These are phyloP conservation scores for Hygrocybe punicea DNA, from an alignment of 768 basidiomycete genomes.

Conservation along the genomic window DNA sequence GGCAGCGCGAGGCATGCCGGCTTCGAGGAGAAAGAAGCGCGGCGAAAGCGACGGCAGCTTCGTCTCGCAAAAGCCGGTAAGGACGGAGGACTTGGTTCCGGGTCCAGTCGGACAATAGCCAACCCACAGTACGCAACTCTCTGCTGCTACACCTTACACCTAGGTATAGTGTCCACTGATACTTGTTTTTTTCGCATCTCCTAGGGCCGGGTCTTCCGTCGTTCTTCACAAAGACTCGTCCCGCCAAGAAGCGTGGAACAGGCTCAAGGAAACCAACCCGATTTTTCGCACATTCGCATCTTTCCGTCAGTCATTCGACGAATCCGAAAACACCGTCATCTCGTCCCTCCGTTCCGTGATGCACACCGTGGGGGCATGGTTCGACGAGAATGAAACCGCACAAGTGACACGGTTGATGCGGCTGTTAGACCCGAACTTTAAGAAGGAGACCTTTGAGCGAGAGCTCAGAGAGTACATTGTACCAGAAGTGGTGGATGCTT, in stretches of 20 bases:
- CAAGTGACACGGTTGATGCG: slow-evolving; percentile 87
- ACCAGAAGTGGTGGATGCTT: slow-evolving; percentile 96
- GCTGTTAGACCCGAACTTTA: slow-evolving; percentile 83
- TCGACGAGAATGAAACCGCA: slow-evolving; percentile 98
- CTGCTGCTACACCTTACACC: not conserved
- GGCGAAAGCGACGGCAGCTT: slow-evolving; percentile 72
- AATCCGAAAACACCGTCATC: slow-evolving; percentile 90
- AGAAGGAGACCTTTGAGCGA: slow-evolving; percentile 79
- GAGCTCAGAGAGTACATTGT: slow-evolving; percentile 96
- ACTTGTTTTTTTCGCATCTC: not conserved
- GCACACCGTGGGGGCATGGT: slow-evolving; percentile 80
- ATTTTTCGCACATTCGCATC: slow-evolving; percentile 56
- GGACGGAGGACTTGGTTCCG: slow-evolving; percentile 51
- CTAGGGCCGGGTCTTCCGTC: slow-evolving; percentile 80
- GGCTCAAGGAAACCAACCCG: slow-evolving; percentile 76
- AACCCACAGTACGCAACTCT: slow-evolving; percentile 70
- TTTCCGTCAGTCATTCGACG: slow-evolving; percentile 73
- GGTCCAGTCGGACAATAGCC: slow-evolving; percentile 52
- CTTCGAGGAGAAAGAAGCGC: slow-evolving; percentile 91
- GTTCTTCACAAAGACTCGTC: slow-evolving; percentile 82
- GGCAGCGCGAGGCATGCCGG: slow-evolving; percentile 92
- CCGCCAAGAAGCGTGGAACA: slow-evolving; percentile 76
- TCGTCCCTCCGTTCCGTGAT: slow-evolving; percentile 79
- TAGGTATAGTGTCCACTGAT: not conserved
- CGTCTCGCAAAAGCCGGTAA: slow-evolving; percentile 85